These are phyloP conservation scores for Coprinopsis sp. DNA, from an alignment of 768 basidiomycete genomes.

Conservation along the genomic window DNA sequence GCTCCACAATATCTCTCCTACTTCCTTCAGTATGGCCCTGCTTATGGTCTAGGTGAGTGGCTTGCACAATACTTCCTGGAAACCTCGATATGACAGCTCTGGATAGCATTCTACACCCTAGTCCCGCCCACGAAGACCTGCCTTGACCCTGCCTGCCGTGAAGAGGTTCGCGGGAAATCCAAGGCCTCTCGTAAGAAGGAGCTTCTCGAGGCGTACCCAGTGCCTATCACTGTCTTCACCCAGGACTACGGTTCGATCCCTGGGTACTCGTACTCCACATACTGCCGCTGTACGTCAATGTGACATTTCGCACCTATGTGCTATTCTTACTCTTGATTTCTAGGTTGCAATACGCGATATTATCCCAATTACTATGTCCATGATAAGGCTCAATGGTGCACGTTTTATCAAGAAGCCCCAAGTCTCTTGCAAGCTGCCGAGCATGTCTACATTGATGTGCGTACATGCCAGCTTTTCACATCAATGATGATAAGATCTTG, in stretches of 20 bases:
- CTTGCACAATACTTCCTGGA: no score
- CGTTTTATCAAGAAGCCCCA: conserved; percentile 15
- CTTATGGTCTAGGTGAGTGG: background rate
- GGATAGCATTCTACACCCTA: conserved; percentile 7
- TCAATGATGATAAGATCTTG: conserved; percentile 12
- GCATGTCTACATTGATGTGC: conserved; percentile 6
- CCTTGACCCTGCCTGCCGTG: conserved; percentile 9
- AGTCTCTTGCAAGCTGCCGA: conserved; percentile 6
- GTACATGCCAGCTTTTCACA: conserved; percentile 7
- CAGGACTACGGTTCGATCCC: conserved; percentile 21
- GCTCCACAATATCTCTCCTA: background rate
- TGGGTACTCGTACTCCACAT: conserved; percentile 16
- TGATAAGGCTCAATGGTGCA: conserved; percentile 10
- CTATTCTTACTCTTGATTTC: background rate
- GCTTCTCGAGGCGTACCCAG: conserved; percentile 9
- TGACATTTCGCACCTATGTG: background rate
- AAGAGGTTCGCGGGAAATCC: background rate
- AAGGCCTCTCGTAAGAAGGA: background rate
- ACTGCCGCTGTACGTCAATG: conserved; percentile 21
- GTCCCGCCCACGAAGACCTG: conserved; percentile 12
- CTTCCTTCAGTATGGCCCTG: background rate
- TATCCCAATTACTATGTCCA: conserved; percentile 25
- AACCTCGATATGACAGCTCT: background rate
- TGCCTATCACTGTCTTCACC: conserved; percentile 18
- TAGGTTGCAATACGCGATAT: conserved; percentile 25